Base-by-base conservation (phyloP, 2,329 filamentous ascomycete species). In the Botrytis paeoniae region DNA sequence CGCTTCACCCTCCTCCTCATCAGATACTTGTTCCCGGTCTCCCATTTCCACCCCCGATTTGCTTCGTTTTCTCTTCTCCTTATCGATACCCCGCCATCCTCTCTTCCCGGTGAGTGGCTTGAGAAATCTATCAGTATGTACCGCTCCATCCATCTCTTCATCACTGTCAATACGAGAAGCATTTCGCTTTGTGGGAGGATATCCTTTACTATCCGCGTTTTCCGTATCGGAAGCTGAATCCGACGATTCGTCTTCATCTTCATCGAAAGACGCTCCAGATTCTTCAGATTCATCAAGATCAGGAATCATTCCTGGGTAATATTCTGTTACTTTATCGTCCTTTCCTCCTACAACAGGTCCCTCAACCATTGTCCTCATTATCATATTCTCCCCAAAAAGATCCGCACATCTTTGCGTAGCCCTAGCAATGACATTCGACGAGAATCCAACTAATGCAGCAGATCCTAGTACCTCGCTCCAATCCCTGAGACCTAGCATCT, bases 391-490 rank as follows among this genome's bases (percentile, higher is more conserved):
- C 0, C 86, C 87, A 77, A 98, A 97, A 0, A 97, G 83, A 63
- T 88, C 84, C 3, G 92, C 89, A 78, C 95, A 98, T 66, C 95
- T 88, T 78, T 90, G 86, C 2, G 92, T 88, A 0, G 94, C 88
- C 43, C 93, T 88, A 70, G 89, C 87, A 20, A 98, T 82, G 0
- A 90, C 91, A 1, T 84, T 81, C 0, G 85, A 81, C 1, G 92
- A 84, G 82, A 94, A 95, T 0, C 92, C 93, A 2, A 88, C 88
- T 68, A 97, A 83, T 0, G 93, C 87, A 4, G 95, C 95, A 0
- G 94, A 86, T 0, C 93, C 93, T 41, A 98, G 83, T 1, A 98
- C 88, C 76, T 97, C 93, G 76, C 90, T 92, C 95, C 95, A 98
- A 82, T 97, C 92, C 35, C 92, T 75, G 29, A 78, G 73, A 4